Percentiles rank a stretch among this genome's conserved stretches.
These are phyloP conservation scores for Nemania serpens DNA, from an alignment of 2,329 filamentous ascomycete species.

Conservation along the genomic window DNA sequence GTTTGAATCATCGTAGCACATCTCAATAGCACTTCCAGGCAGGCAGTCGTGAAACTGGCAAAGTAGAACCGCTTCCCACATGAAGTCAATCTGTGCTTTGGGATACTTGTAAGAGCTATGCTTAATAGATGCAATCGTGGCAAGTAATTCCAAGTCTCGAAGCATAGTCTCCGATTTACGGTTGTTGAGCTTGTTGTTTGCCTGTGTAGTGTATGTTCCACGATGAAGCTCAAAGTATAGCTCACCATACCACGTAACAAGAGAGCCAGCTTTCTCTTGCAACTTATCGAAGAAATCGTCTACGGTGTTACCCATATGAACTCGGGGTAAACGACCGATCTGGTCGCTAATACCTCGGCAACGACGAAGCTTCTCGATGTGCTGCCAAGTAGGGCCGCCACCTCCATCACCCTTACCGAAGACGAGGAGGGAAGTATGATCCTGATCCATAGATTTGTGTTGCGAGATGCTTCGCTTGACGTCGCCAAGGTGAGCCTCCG, in stretches of 20 bases:
- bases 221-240: slow-evolving; percentile 97
- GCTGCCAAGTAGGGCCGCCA: slow-evolving; percentile 90
- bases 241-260: slow-evolving; percentile 97
- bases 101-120: slow-evolving; percentile 82
- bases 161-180: slow-evolving; percentile 83
- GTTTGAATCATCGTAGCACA: slow-evolving; percentile 97
- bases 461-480: slow-evolving; percentile 86
- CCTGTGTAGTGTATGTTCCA: slow-evolving; percentile 95
- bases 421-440: slow-evolving; percentile 85
- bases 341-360: slow-evolving; percentile 92
- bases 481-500: slow-evolving; percentile 92
- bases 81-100: slow-evolving; percentile 88
- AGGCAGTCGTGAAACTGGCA: slow-evolving; percentile 99
- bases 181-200: slow-evolving; percentile 97
- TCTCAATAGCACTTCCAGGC: slow-evolving; percentile 92
- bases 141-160: slow-evolving; percentile 84
- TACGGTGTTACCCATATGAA: slow-evolving; percentile 87
- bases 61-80: slow-evolving; percentile 91
- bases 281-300: slow-evolving; percentile 92
- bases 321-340: slow-evolving; percentile 78
- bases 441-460: slow-evolving; percentile 95
- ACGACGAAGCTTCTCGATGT: slow-evolving; percentile 91
- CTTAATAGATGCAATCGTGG: slow-evolving; percentile 81
- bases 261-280: slow-evolving; percentile 75
- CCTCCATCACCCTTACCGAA: slow-evolving; percentile 98